phyloP scores from a whole-genome alignment of 768 basidiomycete genomes.

The Tulasnella sp. region DNA sequence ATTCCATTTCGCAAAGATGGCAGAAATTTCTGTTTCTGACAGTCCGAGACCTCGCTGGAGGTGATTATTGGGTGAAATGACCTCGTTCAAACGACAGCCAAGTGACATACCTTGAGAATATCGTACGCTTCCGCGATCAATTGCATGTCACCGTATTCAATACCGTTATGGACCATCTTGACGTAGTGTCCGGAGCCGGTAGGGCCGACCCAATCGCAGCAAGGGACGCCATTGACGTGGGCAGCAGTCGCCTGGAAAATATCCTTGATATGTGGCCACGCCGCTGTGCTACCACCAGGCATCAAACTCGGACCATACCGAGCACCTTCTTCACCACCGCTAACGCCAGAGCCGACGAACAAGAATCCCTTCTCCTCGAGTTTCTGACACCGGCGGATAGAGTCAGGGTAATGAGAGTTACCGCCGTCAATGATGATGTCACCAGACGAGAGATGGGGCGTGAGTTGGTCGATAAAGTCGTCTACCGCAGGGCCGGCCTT shows the following conservation, averaged over 20 bases:
- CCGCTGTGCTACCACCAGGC: conserved; percentile 90
- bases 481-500: conserved; percentile 97
- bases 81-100: not conserved
- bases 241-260: conserved; percentile 99
- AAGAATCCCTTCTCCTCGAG: conserved; percentile 90
- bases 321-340: conserved; percentile 98
- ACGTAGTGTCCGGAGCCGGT: conserved; percentile 95
- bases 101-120: conserved; percentile 55
- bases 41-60: conserved; percentile 70
- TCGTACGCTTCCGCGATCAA: conserved; percentile 98
- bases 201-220: conserved; percentile 99
- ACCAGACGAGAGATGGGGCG: conserved; percentile 80
- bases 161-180: conserved; percentile 65
- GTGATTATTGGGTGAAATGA: not conserved
- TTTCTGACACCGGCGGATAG: conserved; percentile 85
- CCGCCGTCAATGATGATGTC: conserved; percentile 99
- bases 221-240: conserved; percentile 87
- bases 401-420: conserved; percentile 98
- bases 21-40: conserved; percentile 77
- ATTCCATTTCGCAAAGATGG: conserved; percentile 93
- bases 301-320: conserved; percentile 95
- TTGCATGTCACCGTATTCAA: conserved; percentile 99
- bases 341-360: conserved; percentile 97
- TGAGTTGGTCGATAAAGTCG: conserved; percentile 82
- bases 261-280: conserved; percentile 94